phyloP scores from a whole-genome alignment of 176 grass and related monocot species.

The Carex pumila region DNA sequence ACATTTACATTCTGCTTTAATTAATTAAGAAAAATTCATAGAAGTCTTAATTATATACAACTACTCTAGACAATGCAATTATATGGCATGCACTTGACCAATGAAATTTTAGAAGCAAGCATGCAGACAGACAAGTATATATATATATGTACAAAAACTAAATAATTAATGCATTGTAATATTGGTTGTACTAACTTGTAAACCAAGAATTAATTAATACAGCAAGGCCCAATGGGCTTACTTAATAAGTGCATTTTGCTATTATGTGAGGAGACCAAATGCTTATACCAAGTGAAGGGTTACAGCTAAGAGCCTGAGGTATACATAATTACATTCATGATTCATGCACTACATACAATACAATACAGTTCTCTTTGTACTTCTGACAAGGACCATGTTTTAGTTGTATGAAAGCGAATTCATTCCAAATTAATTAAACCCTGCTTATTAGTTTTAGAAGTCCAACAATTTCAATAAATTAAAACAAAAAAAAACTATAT shows the following conservation, averaged over 20 bases:
- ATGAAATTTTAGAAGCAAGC: background rate
- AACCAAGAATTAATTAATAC: background rate
- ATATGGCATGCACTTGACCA: background rate
- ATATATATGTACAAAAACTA: background rate
- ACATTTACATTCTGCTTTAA: background rate
- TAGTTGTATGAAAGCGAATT: background rate
- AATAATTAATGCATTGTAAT: background rate
- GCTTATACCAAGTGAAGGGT: constrained; percentile 7
- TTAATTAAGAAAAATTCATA: background rate
- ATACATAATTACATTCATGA: background rate
- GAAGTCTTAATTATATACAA: background rate
- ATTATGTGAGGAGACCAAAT: constrained; percentile 19
- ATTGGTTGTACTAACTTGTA: constrained; percentile 7
- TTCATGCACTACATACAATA: too few species aligned
- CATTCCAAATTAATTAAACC: background rate
- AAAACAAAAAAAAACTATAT: too few species aligned
- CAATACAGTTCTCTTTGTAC: background rate
- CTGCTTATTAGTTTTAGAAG: background rate
- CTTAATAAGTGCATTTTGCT: background rate
- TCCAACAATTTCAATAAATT: background rate
- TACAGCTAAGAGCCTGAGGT: constrained; percentile 17
- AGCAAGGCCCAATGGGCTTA: background rate
- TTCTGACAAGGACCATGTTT: constrained; percentile 3
- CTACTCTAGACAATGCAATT: background rate
- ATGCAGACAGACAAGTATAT: background rate